Conservation (phyloP, 1,284 basidiomycete genomes). For the Ustilago shanxiensis region DNA sequence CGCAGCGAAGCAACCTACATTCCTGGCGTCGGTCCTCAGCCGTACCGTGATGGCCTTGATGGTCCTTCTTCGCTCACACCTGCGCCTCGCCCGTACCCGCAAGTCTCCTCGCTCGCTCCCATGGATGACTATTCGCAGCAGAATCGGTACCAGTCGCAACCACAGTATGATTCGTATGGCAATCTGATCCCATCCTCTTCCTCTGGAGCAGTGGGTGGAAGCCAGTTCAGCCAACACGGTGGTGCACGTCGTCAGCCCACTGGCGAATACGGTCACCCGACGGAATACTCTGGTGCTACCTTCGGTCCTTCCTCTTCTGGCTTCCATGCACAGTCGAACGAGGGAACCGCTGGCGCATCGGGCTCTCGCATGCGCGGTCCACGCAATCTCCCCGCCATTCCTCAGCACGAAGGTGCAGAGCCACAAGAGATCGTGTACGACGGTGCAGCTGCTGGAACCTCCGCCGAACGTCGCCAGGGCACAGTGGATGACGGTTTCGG, state of each 20-base stretch:
- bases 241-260: slow-evolving; percentile 40
- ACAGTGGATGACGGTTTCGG: slow-evolving; percentile 60
- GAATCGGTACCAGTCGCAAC: slow-evolving; percentile 21
- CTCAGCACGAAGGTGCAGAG: slow-evolving; percentile 22
- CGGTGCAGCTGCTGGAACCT: slow-evolving; percentile 4
- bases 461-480: slow-evolving; percentile 28
- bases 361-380: slow-evolving; percentile 28
- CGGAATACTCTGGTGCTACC: slow-evolving; percentile 49
- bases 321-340: slow-evolving; percentile 12
- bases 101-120: slow-evolving; percentile 36
- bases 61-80: slow-evolving; percentile 21
- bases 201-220: slow-evolving; percentile 14
- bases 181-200: slow-evolving; percentile 21
- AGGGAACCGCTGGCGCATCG: not conserved
- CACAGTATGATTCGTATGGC: slow-evolving; percentile 38
- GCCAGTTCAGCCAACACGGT: slow-evolving; percentile 25
- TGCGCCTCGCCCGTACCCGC: slow-evolving; percentile 39
- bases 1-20: slow-evolving; percentile 41
- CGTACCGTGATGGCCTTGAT: slow-evolving; percentile 51
- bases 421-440: slow-evolving; percentile 34
- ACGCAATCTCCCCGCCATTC: slow-evolving; percentile 37
- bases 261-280: slow-evolving; percentile 48
- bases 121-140: slow-evolving; percentile 25
- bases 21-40: slow-evolving; percentile 59
- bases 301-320: slow-evolving; percentile 40